Percentiles rank a stretch among this genome's conserved stretches.
Evolutionary conservation across 169 alveolate species (phyloP).

Genomic region (Plasmodium berghei): DNA sequence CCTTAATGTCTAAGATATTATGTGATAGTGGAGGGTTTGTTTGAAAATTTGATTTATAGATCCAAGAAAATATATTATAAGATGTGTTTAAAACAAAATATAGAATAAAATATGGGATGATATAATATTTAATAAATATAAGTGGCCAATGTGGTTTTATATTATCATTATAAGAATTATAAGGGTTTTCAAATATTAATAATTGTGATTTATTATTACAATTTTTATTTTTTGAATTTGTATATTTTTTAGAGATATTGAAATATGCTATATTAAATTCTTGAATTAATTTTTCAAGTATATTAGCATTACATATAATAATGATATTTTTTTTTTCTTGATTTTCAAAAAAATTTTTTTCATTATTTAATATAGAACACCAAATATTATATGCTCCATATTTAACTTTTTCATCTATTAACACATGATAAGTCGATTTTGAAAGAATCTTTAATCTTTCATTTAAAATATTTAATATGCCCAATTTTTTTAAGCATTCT

Average conservation of each 20-base stretch:
- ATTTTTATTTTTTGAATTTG: background rate
- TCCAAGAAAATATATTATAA: slow-evolving; percentile 37
- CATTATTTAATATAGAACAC: slow-evolving; percentile 66
- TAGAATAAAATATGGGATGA: slow-evolving; percentile 51
- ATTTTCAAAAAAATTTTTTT: slow-evolving; percentile 28
- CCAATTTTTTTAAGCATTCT: slow-evolving; percentile 36
- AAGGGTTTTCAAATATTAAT: slow-evolving; percentile 45
- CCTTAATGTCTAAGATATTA: slow-evolving; percentile 39
- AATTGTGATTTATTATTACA: background rate
- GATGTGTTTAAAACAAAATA: slow-evolving; percentile 25
- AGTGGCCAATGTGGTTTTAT: slow-evolving; percentile 75
- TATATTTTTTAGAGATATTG: slow-evolving; percentile 24
- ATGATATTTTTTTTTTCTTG: slow-evolving; percentile 15
- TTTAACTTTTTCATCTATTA: slow-evolving; percentile 61
- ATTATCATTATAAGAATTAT: slow-evolving; percentile 48
- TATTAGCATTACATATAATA: slow-evolving; percentile 43
- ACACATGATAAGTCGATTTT: slow-evolving; percentile 50
- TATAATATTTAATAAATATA: slow-evolving; percentile 53
- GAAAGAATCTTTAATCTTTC: slow-evolving; percentile 38
- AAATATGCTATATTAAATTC: slow-evolving; percentile 28
- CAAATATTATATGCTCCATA: slow-evolving; percentile 49
- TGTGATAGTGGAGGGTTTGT: slow-evolving; percentile 2
- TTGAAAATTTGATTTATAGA: slow-evolving; percentile 48
- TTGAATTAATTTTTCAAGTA: slow-evolving; percentile 6
- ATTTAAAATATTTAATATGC: slow-evolving; percentile 16